Conservation (phyloP, 2,329 filamentous ascomycete genomes). For the Neodidymelliopsis sp. region DNA sequence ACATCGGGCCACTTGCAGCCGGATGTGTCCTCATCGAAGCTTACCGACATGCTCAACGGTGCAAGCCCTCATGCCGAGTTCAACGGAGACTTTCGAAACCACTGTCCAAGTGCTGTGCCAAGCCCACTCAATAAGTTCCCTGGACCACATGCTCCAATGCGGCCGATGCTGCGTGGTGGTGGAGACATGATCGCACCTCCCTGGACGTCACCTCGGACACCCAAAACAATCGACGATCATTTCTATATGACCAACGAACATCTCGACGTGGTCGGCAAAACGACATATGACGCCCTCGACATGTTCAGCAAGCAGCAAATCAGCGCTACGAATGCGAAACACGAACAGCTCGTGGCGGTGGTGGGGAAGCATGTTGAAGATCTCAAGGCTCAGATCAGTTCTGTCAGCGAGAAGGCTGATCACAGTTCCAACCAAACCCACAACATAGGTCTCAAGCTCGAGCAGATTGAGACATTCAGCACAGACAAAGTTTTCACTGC, state of each 20-base stretch:
- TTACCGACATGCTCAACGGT: slow-evolving; percentile 39
- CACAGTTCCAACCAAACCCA: slow-evolving; percentile 26
- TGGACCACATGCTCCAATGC: slow-evolving; percentile 11
- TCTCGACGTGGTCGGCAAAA: slow-evolving; percentile 43
- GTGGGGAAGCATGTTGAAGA: slow-evolving; percentile 36
- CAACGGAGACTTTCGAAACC: slow-evolving; percentile 27
- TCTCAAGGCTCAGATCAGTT: slow-evolving; percentile 35
- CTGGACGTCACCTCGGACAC: slow-evolving; percentile 9
- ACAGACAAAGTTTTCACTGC: slow-evolving; percentile 35
- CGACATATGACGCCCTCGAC: slow-evolving; percentile 35
- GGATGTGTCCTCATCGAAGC: slow-evolving; percentile 33
- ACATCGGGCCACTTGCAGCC: slow-evolving; percentile 17
- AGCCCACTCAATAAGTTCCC: slow-evolving; percentile 37
- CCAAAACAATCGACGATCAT: slow-evolving; percentile 36
- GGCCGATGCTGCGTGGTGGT: slow-evolving; percentile 3
- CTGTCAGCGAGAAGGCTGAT: slow-evolving; percentile 33
- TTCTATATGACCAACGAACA: slow-evolving; percentile 49
- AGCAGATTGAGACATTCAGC: slow-evolving; percentile 36
- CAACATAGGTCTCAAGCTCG: slow-evolving; percentile 34
- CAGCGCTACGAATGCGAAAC: slow-evolving; percentile 20
- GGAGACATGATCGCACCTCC: background rate
- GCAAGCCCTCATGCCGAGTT: slow-evolving; percentile 28
- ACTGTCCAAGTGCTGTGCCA: slow-evolving; percentile 41
- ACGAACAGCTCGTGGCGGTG: slow-evolving; percentile 26
- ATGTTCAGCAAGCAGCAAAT: slow-evolving; percentile 23